Conservation (phyloP, 2,329 filamentous ascomycete species). For the Thielaviopsis musarum region DNA sequence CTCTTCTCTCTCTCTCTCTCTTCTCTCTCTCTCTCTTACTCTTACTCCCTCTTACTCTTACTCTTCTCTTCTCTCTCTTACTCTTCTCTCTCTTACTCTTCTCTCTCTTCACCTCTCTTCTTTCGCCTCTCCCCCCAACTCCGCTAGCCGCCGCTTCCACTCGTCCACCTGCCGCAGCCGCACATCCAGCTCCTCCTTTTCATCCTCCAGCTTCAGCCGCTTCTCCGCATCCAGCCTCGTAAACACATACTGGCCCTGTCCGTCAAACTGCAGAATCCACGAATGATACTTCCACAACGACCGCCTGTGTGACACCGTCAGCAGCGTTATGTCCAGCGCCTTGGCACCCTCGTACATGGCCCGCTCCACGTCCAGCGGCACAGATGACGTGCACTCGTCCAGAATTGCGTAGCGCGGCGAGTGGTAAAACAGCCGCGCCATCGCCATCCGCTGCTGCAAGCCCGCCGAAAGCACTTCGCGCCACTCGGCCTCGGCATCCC, state of each 20-base stretch:
- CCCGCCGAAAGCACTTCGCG: slow-evolving; percentile 84
- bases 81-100: too few species aligned
- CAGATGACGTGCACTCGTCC: slow-evolving; percentile 87
- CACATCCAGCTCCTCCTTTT: slow-evolving; percentile 85
- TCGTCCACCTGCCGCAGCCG: slow-evolving; percentile 74
- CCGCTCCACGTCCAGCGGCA: slow-evolving; percentile 89
- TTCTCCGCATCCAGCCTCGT: slow-evolving; percentile 77
- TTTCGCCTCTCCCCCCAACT: slow-evolving; percentile 36
- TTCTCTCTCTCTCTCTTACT: too few species aligned
- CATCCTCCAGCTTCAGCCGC: slow-evolving; percentile 75
- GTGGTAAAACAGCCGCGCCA: slow-evolving; percentile 92
- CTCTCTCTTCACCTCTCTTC: too few species aligned
- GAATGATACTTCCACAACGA: slow-evolving; percentile 95
- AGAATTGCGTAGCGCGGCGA: slow-evolving; percentile 84
- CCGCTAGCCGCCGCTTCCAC: slow-evolving; percentile 66
- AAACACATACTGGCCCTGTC: slow-evolving; percentile 82
- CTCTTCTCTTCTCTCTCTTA: too few species aligned
- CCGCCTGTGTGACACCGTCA: slow-evolving; percentile 85
- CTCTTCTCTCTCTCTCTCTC: too few species aligned
- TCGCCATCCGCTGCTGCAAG: slow-evolving; percentile 87
- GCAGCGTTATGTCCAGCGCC: slow-evolving; percentile 75
- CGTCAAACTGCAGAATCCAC: slow-evolving; percentile 90
- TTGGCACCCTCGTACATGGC: slow-evolving; percentile 97
- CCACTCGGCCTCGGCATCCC: slow-evolving; percentile 95
- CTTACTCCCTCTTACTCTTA: too few species aligned